phyloP scores from a whole-genome alignment of 202 grass and related monocot species.

The Carex sylvatica region DNA sequence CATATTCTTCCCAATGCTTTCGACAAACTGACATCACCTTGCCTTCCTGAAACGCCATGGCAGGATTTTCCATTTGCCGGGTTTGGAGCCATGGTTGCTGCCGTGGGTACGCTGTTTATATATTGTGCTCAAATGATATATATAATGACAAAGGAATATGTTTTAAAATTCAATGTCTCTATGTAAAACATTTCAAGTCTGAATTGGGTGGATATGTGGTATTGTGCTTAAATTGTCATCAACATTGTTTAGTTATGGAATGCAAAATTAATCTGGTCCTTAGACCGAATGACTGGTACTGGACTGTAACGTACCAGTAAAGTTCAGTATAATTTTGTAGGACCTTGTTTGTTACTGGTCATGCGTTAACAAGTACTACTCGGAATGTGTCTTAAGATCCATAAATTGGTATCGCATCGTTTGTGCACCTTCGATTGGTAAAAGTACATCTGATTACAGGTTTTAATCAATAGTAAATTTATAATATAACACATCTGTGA shows the following conservation, averaged over 20 bases:
- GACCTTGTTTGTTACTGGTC: background rate
- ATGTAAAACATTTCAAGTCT: no score
- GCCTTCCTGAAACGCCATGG: conserved; percentile 39
- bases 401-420: background rate
- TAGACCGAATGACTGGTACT: no score
- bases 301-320: background rate
- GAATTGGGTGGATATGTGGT: no score
- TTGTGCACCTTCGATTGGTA: no score
- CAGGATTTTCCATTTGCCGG: conserved; percentile 54
- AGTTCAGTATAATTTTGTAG: background rate
- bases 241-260: no score
- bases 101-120: conserved; percentile 43
- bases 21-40: conserved; percentile 36
- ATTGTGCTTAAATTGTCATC: no score
- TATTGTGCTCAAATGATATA: background rate
- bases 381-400: background rate
- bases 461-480: background rate
- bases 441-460: no score
- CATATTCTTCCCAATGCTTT: conserved; percentile 73
- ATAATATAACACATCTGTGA: background rate
- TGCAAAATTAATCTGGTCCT: no score
- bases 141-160: no score
- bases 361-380: background rate
- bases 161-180: no score
- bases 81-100: conserved; percentile 57